Evolutionary conservation across 139 green algal species (phyloP), one percentile per base, ranked within the genome.

Genomic region (Trebouxia sp.): DNA sequence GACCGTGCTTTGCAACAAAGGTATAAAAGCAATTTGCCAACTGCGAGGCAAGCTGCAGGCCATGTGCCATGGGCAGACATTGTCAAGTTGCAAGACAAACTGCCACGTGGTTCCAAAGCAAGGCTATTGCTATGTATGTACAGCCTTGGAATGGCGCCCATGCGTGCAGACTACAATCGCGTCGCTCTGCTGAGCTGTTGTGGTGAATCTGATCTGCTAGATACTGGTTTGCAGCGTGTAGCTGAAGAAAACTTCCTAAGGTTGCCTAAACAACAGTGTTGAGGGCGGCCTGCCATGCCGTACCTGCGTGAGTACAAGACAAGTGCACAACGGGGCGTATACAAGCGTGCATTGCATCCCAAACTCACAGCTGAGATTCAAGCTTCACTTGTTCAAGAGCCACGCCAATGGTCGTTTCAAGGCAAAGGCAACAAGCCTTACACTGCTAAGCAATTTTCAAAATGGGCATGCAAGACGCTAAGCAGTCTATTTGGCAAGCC

Each of bases 111-210:
- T 75, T 75, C 32, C 37, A 48, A 75, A 75, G 65, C 65, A 12
- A 48, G 65, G 65, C 65, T 75, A 50, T 28, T 75, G 65, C 65
- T 75, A n/a, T 75, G 65, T 30, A 75, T 75, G 65, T 75, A 75
- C 65, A 75, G 65, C 65, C 38, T 75, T 43, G 65, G 65, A 32
- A 75, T 75, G 65, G 65, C 65, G 38, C 65, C 65, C 38, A 43
- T 75, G 38, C 65, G 65, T 75, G 65, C 65, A 50, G 65, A 75
- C 32, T 75, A 75, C 38, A 75, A 75, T 20, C 65, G 65, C 38
- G 38, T 75, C 17, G 65, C 65, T 47, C 38, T 75, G 32, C 38
- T 75, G 65, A 75, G 65, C 65, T 75, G 65, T 47, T 75, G 65
- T 75, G 65, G 65, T 47, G 65, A 75, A 20, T 47, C 65, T 48